These are phyloP conservation scores for Xylariomycetidae sp. DNA, from an alignment of 2,329 filamentous ascomycete species.

Conservation along the genomic window DNA sequence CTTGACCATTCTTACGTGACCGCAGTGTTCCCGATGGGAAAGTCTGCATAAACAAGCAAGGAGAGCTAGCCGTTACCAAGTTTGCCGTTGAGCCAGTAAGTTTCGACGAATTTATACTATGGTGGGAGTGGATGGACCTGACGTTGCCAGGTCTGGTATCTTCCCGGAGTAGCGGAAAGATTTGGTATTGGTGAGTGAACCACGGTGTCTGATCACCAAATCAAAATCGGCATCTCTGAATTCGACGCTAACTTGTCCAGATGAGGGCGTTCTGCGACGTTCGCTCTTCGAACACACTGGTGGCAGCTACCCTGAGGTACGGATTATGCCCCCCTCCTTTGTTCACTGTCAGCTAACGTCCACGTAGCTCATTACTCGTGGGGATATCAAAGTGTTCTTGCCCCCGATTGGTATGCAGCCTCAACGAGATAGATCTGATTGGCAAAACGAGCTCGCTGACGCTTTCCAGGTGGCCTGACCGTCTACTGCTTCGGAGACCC, in stretches of 20 bases:
- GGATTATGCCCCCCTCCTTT: neutral
- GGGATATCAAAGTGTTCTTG: constrained; percentile 91
- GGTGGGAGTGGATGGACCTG: neutral
- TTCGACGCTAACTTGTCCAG: constrained; percentile 35
- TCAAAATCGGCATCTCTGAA: constrained; percentile 8
- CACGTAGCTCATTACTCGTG: constrained; percentile 74
- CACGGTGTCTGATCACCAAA: neutral
- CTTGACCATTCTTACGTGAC: too few relatives aligned
- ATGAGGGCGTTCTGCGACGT: constrained; percentile 79
- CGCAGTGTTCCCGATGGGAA: constrained; percentile 68
- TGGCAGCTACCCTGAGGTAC: constrained; percentile 83
- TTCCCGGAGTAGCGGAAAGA: constrained; percentile 81
- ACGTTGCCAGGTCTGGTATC: constrained; percentile 59
- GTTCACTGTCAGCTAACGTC: constrained; percentile 14
- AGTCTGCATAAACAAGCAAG: constrained; percentile 77
- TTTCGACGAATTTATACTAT: constrained; percentile 22
- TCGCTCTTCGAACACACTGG: constrained; percentile 93
- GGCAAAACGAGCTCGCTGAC: constrained; percentile 11
- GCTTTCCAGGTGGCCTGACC: constrained; percentile 64
- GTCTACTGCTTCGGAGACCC: constrained; percentile 97
- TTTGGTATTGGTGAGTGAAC: constrained; percentile 70
- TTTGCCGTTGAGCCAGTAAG: constrained; percentile 89
- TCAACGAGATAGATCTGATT: neutral
- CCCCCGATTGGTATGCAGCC: constrained; percentile 74
- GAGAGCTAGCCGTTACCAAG: constrained; percentile 91